A percentile compares a stretch with the other conserved stretches of the same genome.
Conservation (phyloP, 1,284 basidiomycete genomes). For the Mrakiaceae sp. region DNA sequence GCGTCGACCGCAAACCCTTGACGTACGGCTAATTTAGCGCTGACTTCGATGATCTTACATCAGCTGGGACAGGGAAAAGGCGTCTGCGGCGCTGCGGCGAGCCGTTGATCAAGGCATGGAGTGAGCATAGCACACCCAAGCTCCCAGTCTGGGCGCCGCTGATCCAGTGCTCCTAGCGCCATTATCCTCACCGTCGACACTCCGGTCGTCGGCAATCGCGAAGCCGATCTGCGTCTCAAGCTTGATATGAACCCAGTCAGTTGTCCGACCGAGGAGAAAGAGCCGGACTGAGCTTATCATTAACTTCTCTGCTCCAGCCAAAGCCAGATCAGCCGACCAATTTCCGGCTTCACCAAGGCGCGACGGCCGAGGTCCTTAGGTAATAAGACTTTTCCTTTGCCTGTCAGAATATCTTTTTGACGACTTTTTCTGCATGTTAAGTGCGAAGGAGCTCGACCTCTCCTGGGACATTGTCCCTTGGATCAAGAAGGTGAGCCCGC, state of each 20-base stretch:
- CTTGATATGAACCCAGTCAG: conserved; percentile 13
- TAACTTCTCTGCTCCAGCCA: conserved; percentile 1
- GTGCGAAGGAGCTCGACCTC: conserved; percentile 26
- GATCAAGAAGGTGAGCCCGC: conserved; percentile 27
- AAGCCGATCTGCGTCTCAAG: conserved; percentile 6
- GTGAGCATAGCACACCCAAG: background rate
- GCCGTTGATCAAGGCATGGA: conserved; percentile 12
- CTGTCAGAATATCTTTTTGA: no score
- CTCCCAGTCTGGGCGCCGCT: no score
- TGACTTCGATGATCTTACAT: conserved; percentile 3
- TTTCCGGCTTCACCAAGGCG: no score
- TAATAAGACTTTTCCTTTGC: background rate
- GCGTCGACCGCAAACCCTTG: no score
- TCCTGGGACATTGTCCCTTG: conserved; percentile 38
- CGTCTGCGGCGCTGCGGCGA: background rate
- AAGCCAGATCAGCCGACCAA: no score
- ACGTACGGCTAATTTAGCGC: no score
- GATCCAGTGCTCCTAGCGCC: background rate
- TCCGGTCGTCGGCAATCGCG: conserved; percentile 12
- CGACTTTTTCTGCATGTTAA: background rate
- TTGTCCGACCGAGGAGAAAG: background rate
- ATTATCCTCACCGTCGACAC: conserved; percentile 17
- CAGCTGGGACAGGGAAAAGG: background rate
- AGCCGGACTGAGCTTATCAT: conserved; percentile 3
- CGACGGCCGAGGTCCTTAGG: background rate